Base-by-base conservation (phyloP, 2,329 filamentous ascomycete species). In the Metarhizium guizhouense region DNA sequence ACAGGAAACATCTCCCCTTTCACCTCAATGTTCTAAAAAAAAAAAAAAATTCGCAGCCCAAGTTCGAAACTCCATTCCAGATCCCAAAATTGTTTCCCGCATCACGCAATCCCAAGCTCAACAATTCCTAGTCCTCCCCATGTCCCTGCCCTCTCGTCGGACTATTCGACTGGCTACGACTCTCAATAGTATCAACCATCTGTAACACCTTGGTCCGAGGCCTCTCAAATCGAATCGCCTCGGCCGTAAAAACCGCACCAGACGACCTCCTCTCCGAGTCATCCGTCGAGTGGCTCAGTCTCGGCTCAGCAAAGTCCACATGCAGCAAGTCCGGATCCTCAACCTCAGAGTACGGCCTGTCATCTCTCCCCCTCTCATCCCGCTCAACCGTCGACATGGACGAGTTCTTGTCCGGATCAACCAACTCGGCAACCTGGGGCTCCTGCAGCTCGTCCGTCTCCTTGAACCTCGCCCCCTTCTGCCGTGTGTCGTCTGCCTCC, bases 141-240 rank as follows among this genome's bases (percentile, higher is more conserved):
- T 18, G 8, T 30, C 36, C 18, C 14, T 34, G 18, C 20, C 3
- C 18, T 13, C 40, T 52, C 2, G 42, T 47, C 25, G 75, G 69
- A 57, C 76, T 80, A 4, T 61, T 65, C 29, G 72, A 71, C 47
- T 72, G 68, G 58, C 74, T 79, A 54, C 68, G 65, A 38, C 66
- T 73, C 72, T 84, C 81, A 57, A 83, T 73, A 57, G 69, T 75
- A 62, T 83, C 74, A 43, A 84, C 79, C 78, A 84, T 81, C 49
- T 74, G 72, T 50, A 80, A 64, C 32, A 84, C 81, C 40, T 74
- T 66, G 14, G 75, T 76, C 60, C 70, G 65, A 10, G 76, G 72
- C 56, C 67, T 66, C 60, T 74, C 70, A 25, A 75, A 58, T 47
- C 66, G 67, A 52, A 81, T 69, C n/a, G 72, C 75, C 63, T 80